phyloP scores from a whole-genome alignment of 208 protist species.

The Crithidia brevicula region DNA sequence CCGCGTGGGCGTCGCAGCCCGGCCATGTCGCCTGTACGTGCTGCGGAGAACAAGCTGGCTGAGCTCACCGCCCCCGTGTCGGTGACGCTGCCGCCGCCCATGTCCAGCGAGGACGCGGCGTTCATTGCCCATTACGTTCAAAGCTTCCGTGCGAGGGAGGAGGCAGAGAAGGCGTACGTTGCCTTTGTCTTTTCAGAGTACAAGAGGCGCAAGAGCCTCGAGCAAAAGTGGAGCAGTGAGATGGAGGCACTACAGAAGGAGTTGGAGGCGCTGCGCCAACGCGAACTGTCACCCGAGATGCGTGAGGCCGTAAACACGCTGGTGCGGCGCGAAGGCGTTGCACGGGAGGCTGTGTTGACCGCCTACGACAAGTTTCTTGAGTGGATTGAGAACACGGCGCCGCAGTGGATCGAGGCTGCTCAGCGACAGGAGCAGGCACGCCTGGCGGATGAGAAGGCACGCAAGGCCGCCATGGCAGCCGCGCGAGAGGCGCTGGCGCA shows the following conservation, averaged over 20 bases:
- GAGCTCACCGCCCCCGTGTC: slow-evolving; percentile 37
- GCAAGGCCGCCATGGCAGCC: slow-evolving; percentile 52
- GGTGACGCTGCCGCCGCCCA: slow-evolving; percentile 34
- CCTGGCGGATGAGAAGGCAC: slow-evolving; percentile 34
- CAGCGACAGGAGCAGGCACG: slow-evolving; percentile 36
- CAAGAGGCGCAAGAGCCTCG: slow-evolving; percentile 67
- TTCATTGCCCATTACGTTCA: slow-evolving; percentile 14
- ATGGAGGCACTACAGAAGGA: slow-evolving; percentile 22
- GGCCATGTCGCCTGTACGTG: slow-evolving; percentile 17
- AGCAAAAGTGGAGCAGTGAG: slow-evolving; percentile 39
- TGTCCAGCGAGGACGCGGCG: slow-evolving; percentile 24
- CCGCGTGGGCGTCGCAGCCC: slow-evolving; percentile 21
- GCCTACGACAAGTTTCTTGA: slow-evolving; percentile 59
- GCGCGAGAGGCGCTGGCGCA: slow-evolving; percentile 61
- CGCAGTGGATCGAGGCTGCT: slow-evolving; percentile 66
- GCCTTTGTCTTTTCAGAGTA: slow-evolving; percentile 81
- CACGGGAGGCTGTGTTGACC: slow-evolving; percentile 31
- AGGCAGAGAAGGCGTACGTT: slow-evolving; percentile 53
- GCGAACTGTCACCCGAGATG: slow-evolving; percentile 51
- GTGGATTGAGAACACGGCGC: slow-evolving; percentile 59
- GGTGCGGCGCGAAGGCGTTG: slow-evolving; percentile 27
- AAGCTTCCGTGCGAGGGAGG: slow-evolving; percentile 18
- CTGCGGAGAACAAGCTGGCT: slow-evolving; percentile 19
- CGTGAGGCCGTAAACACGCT: slow-evolving; percentile 37
- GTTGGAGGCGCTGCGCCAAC: slow-evolving; percentile 32